These are phyloP conservation scores for Protomyces pachydermus DNA, from an alignment of 1,139 yeast genomes.

Conservation along the genomic window DNA sequence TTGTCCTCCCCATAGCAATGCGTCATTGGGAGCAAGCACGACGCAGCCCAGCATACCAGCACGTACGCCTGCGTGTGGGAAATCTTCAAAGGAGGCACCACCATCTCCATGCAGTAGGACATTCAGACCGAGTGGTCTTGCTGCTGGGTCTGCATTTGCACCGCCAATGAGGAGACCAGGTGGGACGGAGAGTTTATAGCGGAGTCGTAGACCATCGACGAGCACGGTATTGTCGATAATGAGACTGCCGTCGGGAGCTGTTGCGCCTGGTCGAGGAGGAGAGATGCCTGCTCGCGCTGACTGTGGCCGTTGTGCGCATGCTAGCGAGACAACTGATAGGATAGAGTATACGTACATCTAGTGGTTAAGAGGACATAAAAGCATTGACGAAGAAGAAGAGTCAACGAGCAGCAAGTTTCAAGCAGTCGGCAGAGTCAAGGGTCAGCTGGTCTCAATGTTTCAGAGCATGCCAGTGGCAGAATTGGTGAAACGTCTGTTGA, in stretches of 20 bases:
- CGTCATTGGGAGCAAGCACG: constrained; percentile 20
- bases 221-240: constrained; percentile 6
- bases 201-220: constrained; percentile 2
- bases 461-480: not conserved
- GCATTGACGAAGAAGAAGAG: not conserved
- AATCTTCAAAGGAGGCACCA: constrained; percentile 13
- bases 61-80: constrained; percentile 12
- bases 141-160: not conserved
- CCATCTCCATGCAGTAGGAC: constrained; percentile 20
- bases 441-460: not conserved
- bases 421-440: not conserved
- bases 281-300: not conserved
- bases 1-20: constrained; percentile 21
- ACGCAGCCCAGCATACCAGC: constrained; percentile 18
- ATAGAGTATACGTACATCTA: not conserved
- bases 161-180: not conserved
- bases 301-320: not conserved
- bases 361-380: not conserved
- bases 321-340: not conserved
- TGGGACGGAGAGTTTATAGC: constrained; percentile 17
- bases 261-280: not conserved
- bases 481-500: too few relatives aligned
- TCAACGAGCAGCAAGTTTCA: not conserved
- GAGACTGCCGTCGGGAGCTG: constrained; percentile 10
- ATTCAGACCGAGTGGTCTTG: constrained; percentile 5